A percentile compares a stretch with the other conserved stretches of the same genome.
These are phyloP conservation scores for Aureococcus anophagefferens DNA, from an alignment of 108 stramenopile genomes.

Conservation along the genomic window DNA sequence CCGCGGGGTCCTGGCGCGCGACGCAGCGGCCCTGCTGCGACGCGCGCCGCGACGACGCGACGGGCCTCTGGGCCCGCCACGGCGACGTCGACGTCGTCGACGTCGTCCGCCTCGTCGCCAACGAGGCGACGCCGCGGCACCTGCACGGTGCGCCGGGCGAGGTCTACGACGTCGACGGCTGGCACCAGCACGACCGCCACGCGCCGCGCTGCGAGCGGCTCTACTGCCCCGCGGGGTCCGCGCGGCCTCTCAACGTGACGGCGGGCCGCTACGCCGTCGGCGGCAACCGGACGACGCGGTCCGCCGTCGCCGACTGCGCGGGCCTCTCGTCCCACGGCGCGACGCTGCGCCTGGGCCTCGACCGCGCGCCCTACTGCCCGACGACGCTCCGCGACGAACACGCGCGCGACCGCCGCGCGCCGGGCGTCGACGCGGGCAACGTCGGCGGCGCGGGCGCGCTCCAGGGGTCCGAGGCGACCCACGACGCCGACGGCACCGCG, in stretches of 20 bases:
- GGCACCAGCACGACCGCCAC: background rate
- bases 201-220: background rate
- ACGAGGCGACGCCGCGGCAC: no score
- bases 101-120: no score
- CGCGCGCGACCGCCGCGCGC: no score
- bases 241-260: background rate
- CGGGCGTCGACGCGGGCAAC: no score
- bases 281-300: background rate
- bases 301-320: background rate
- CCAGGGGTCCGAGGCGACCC: no score
- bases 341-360: background rate
- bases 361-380: background rate
- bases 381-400: background rate
- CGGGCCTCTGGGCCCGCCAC: background rate
- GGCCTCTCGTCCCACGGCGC: background rate
- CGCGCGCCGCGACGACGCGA: background rate
- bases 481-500: no score
- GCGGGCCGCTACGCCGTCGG: background rate
- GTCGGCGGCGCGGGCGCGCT: no score
- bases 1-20: conserved; percentile 11
- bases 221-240: background rate
- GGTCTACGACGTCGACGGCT: background rate
- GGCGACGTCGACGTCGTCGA: background rate
- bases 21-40: background rate
- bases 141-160: background rate